Evolutionary conservation across 345 rosid genomes (phyloP).

Genomic region (Sapria himalayana): DNA sequence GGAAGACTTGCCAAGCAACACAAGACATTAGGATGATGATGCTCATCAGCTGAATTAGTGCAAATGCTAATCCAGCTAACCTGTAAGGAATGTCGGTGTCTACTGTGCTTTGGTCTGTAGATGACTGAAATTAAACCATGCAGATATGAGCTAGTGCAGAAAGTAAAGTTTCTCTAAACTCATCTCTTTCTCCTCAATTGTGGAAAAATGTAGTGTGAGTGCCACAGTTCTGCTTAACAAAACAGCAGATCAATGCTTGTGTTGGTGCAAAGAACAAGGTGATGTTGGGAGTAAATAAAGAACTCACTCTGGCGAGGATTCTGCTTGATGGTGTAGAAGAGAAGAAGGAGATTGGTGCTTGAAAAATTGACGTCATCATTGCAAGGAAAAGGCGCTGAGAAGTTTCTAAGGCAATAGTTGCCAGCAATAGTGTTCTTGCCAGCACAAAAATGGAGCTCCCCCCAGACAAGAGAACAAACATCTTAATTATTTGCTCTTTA

Average conservation of each 20-base stretch:
- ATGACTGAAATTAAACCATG: slow-evolving; percentile 41
- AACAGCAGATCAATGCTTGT: no score
- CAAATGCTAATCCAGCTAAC: slow-evolving; percentile 55
- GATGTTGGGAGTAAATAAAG: no score
- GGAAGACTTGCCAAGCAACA: slow-evolving; percentile 44
- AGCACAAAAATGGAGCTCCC: slow-evolving; percentile 48
- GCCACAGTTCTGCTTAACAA: no score
- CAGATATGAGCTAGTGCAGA: no score
- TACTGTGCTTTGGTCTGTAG: slow-evolving; percentile 52
- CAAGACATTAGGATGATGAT: slow-evolving; percentile 39
- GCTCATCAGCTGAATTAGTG: slow-evolving; percentile 52
- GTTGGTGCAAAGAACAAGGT: no score
- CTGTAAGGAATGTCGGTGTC: slow-evolving; percentile 65
- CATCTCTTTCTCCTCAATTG: no score
- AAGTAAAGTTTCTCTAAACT: background rate
- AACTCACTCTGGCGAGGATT: slow-evolving; percentile 39
- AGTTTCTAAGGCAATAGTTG: slow-evolving; percentile 39
- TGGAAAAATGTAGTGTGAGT: no score
- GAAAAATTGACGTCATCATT: slow-evolving; percentile 38
- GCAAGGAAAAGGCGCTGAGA: slow-evolving; percentile 34
- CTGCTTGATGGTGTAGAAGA: slow-evolving; percentile 53
- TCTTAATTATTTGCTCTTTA: slow-evolving; percentile 21
- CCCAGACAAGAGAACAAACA: slow-evolving; percentile 29
- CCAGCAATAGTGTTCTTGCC: slow-evolving; percentile 41
- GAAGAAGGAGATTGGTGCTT: slow-evolving; percentile 48